Conservation (phyloP, 2,329 filamentous ascomycete species). For the Trichoderma sp. region DNA sequence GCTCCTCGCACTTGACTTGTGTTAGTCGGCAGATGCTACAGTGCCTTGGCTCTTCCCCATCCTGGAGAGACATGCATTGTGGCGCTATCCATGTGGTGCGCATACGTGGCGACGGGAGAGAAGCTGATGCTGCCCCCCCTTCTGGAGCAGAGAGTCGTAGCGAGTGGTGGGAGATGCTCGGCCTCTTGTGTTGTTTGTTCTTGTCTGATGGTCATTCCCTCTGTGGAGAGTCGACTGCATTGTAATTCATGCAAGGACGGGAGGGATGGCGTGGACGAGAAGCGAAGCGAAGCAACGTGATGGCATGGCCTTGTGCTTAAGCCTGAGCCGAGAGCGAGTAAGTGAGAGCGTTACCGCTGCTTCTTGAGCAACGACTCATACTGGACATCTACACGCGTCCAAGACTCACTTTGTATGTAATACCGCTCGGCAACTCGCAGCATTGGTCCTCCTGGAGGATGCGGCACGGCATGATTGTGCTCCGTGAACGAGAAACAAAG, state of each 20-base stretch:
- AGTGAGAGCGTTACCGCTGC: neutral
- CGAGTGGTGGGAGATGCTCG: neutral
- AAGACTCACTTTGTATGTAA: neutral
- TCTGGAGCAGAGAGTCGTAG: neutral
- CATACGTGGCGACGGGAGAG: conserved; percentile 23
- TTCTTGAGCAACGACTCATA: neutral
- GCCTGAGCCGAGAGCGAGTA: conserved; percentile 1
- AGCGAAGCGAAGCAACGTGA: neutral
- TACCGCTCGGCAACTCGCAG: conserved; percentile 4
- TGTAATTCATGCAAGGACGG: conserved; percentile 11
- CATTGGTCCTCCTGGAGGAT: neutral
- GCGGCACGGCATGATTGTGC: conserved; percentile 13
- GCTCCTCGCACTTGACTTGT: neutral
- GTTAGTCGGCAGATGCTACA: neutral
- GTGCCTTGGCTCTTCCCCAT: neutral
- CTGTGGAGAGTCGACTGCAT: neutral
- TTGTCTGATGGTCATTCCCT: neutral
- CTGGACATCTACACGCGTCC: neutral
- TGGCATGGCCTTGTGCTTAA: conserved; percentile 1
- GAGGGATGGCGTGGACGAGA: neutral
- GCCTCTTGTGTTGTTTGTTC: neutral
- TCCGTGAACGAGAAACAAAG: neutral
- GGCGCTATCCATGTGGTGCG: conserved; percentile 11
- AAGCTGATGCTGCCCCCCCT: conserved; percentile 1
- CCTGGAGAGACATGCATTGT: conserved; percentile 22